Percentiles rank a stretch among this genome's conserved stretches.
Evolutionary conservation across 192 early-diverging fungal species (phyloP).

Genomic region (Globomyces pollinis-pini): DNA sequence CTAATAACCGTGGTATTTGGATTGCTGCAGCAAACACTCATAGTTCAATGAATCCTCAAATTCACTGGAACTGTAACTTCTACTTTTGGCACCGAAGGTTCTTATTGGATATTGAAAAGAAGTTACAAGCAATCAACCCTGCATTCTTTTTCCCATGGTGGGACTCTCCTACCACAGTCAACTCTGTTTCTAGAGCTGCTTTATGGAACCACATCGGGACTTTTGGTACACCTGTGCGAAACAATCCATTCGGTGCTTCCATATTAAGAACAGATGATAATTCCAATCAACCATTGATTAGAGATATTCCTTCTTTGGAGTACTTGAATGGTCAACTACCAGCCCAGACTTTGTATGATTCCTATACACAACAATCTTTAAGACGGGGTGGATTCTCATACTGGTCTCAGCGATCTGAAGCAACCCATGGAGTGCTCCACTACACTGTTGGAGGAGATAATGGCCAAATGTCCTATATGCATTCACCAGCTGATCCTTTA

Average conservation of each 20-base stretch:
- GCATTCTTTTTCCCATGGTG: constrained; percentile 3
- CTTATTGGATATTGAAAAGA: neutral
- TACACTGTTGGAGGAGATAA: neutral
- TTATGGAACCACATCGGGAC: too few species aligned
- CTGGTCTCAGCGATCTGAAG: neutral
- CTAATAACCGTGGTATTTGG: neutral
- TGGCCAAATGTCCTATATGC: neutral
- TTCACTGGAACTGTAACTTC: constrained; percentile 5
- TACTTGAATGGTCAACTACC: neutral
- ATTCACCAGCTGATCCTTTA: constrained; percentile 18
- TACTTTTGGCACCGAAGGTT: constrained; percentile 8
- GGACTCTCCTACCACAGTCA: constrained; percentile 2
- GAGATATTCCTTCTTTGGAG: neutral
- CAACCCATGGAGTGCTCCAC: neutral
- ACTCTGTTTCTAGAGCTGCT: neutral
- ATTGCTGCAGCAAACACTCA: neutral
- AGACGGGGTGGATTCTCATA: neutral
- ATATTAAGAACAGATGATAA: too few species aligned
- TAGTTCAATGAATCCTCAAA: neutral
- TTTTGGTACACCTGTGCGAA: too few species aligned
- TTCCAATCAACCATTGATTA: neutral
- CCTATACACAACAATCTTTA: neutral
- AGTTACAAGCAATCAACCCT: constrained; percentile 10
- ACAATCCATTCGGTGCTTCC: too few species aligned
- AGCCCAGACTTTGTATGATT: neutral